Conservation (phyloP, 495 filamentous ascomycete genomes). For the Xylaria flabelliformis region DNA sequence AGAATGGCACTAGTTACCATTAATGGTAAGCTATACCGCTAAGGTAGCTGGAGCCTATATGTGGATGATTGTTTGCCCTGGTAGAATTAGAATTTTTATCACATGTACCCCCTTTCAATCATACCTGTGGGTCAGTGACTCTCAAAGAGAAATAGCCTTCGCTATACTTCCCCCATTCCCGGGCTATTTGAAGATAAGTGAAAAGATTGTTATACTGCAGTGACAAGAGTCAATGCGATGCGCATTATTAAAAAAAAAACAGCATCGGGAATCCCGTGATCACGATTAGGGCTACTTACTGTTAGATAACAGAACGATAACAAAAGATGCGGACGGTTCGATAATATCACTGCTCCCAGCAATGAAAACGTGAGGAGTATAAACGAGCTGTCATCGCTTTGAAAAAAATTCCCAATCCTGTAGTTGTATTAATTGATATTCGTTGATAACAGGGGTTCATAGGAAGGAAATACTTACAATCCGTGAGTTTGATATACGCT, state of each 20-base stretch:
- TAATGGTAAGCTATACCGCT: conserved; percentile 50
- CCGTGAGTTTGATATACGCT: background rate
- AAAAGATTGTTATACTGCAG: background rate
- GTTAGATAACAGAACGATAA: background rate
- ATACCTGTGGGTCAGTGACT: background rate
- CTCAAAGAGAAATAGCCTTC: background rate
- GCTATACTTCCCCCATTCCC: background rate
- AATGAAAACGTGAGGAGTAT: background rate
- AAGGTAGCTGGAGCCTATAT: conserved; percentile 56
- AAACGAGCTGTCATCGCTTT: background rate
- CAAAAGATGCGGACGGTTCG: background rate
- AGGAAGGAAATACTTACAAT: background rate
- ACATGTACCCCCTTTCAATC: background rate
- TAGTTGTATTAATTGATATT: background rate
- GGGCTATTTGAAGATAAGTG: background rate
- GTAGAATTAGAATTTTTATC: background rate
- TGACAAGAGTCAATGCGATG: background rate
- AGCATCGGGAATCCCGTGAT: background rate
- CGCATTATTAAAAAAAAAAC: background rate
- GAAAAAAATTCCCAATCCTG: background rate
- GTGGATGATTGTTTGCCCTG: conserved; percentile 42
- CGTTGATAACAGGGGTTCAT: background rate
- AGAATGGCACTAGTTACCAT: conserved; percentile 39
- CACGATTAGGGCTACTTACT: background rate
- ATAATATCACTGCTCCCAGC: background rate